Evolutionary conservation across 2,329 filamentous ascomycete genomes (phyloP).

Genomic region (Neonectria sp.): DNA sequence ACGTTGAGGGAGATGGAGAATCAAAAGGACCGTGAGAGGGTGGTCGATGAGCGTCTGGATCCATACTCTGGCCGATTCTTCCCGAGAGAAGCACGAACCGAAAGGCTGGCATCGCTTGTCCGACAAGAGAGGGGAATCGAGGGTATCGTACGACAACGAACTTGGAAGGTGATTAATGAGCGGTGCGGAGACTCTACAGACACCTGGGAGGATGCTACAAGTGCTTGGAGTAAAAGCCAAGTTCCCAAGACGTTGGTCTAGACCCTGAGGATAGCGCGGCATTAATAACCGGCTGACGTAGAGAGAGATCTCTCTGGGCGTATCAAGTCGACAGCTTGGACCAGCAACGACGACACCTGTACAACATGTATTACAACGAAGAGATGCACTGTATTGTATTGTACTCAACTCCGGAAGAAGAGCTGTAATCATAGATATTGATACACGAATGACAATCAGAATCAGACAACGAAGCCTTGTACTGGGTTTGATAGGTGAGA

Average conservation of each 20-base stretch:
- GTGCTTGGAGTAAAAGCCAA: slow-evolving; percentile 69
- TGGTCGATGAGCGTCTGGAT: slow-evolving; percentile 91
- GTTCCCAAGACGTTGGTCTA: slow-evolving; percentile 29
- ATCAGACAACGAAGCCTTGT: not conserved
- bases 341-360: slow-evolving; percentile 16
- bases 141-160: slow-evolving; percentile 83
- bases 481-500: not conserved
- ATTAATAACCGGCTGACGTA: not conserved
- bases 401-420: slow-evolving; percentile 32
- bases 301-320: not conserved
- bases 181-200: slow-evolving; percentile 75
- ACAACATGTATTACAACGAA: slow-evolving; percentile 33
- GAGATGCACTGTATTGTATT: slow-evolving; percentile 32
- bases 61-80: slow-evolving; percentile 92
- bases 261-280: slow-evolving; percentile 1
- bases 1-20: slow-evolving; percentile 79
- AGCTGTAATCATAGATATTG: slow-evolving; percentile 13
- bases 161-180: slow-evolving; percentile 84
- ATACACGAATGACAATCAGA: not conserved
- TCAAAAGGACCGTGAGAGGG: slow-evolving; percentile 76
- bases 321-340: not conserved
- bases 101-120: slow-evolving; percentile 81
- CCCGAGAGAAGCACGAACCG: slow-evolving; percentile 83
- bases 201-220: slow-evolving; percentile 76
- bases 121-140: slow-evolving; percentile 84